Evolutionary conservation across 495 filamentous ascomycete species (phyloP), one percentile per base, ranked within the genome.

Genomic region (Hypoxylon cercidicola): DNA sequence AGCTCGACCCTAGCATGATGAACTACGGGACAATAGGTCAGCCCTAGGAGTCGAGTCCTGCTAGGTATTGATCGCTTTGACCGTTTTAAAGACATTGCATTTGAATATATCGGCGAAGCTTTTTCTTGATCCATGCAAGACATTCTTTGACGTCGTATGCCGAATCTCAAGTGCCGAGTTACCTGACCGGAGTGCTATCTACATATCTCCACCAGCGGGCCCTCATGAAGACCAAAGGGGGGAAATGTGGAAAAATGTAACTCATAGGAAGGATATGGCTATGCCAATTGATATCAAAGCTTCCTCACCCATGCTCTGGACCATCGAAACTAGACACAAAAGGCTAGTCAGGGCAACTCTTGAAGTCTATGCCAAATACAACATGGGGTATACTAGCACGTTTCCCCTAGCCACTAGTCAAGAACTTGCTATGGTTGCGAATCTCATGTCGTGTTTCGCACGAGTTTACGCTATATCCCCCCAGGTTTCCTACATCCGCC

Each of bases 121-220:
- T 32, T 28, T 32, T 32, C 30, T 8, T 32, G 30, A 32, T 10
- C 30, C 1, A 32, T 32, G 30, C 30, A 10, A 21, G 34, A 20
- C 16, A n/a, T 13, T 20, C 7, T 37, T 19, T 52, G 19, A 34
- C 10, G 54, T 44, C 13, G 43, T 20, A 57, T 52, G 9, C 41
- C 40, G 18, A 47, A 56, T 16, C 37, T 43, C 30, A 37, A 47
- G 49, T 64, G 55, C 62, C 55, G 55, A 57, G n/a, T 16, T 16
- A 43, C 40, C 46, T 23, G 45, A 41, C 47, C 54, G 25, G 20
- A 20, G 21, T 41, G 47, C 47, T 25, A 5, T 40, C 50, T 39
- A 37, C 41, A 34, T 15, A 48, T 34, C 16, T 18, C 53, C 61
- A 58, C 61, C 37, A 64, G 45, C 46, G 39, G 60, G 28, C 37